Evolutionary conservation across 768 basidiomycete species (phyloP).

Genomic region (Panellus pusillus): DNA sequence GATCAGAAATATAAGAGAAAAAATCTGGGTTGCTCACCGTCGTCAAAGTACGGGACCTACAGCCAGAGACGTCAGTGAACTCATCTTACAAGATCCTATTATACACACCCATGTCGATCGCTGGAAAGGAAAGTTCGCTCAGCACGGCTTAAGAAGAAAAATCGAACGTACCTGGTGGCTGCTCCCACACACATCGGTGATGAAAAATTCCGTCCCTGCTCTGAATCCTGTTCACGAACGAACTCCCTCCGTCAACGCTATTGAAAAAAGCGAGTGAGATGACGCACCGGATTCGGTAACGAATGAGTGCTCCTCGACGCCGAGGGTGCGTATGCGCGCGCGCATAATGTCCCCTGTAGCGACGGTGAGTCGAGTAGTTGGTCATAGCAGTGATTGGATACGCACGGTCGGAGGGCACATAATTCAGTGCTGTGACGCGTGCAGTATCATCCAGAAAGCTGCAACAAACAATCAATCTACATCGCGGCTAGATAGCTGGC

Average conservation of each 20-base stretch:
- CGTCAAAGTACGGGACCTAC: conserved; percentile 62
- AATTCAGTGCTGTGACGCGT: conserved; percentile 44
- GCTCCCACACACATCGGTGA: conserved; percentile 56
- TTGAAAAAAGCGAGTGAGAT: background rate
- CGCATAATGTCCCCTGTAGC: conserved; percentile 50
- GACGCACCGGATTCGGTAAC: conserved; percentile 41
- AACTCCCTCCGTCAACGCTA: conserved; percentile 1
- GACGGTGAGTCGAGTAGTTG: background rate
- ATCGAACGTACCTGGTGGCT: conserved; percentile 29
- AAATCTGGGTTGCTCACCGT: conserved; percentile 27
- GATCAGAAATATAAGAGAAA: background rate
- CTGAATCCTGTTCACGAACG: too few species aligned
- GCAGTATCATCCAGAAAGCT: conserved; percentile 57
- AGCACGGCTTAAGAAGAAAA: background rate
- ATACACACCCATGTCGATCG: conserved; percentile 20
- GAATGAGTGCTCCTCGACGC: conserved; percentile 57
- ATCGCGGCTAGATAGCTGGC: background rate
- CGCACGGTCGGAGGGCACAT: conserved; percentile 51
- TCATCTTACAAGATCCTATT: background rate
- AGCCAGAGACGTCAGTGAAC: background rate
- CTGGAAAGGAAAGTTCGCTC: background rate
- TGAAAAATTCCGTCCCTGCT: conserved; percentile 50
- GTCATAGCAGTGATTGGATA: background rate
- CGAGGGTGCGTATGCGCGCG: conserved; percentile 54
- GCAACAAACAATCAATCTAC: background rate